Evolutionary conservation across 768 basidiomycete species (phyloP), one percentile per base, ranked within the genome.

Genomic region (Podaxis sp.): DNA sequence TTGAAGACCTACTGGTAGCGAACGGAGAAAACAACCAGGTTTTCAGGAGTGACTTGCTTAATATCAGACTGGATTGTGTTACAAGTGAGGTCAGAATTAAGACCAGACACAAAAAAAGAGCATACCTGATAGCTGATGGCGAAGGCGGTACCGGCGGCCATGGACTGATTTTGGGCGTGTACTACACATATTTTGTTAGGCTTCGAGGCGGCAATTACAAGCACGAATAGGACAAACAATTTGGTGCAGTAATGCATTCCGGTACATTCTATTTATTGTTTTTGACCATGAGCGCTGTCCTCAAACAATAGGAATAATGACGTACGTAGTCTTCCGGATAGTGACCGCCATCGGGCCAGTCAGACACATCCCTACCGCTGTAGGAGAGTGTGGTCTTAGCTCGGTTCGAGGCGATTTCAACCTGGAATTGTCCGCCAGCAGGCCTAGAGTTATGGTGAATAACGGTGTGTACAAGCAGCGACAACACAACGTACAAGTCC

Each of bases 101-200:
- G 19, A 25, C 19, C 15, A 25, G 33, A 24, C 38, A 49, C 59
- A 57, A 55, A 51, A 33, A 33, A 53, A 11, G 22, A 43, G 62
- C 71, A 24, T 51, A 82, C 82, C 55, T 77, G 67, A 66, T 85
- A 85, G 17, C 83, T 77, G 60, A 85, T 85, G 15, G 82, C 83
- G 62, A 85, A 83, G 5, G 80, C 83, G 38, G 82, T 82, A 1
- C 84, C 84, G 51, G 84, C 81, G 49, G 82, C 82, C 72, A 73
- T 79, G 6, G 78, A 72, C 59, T 80, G 71, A 64, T 84, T 83
- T 64, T 82, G 81, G 2, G 82, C 75, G 67, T 85, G 84, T 69
- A 85, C 83, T 85, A 47, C 12, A 15, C 60, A 62, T 11, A 63
- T 59, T 36, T 17, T 25, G 12, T 37, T 51, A 52, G 25, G 8